These are phyloP conservation scores for Xylariales sp. DNA, from an alignment of 2,329 filamentous ascomycete species.

Conservation along the genomic window DNA sequence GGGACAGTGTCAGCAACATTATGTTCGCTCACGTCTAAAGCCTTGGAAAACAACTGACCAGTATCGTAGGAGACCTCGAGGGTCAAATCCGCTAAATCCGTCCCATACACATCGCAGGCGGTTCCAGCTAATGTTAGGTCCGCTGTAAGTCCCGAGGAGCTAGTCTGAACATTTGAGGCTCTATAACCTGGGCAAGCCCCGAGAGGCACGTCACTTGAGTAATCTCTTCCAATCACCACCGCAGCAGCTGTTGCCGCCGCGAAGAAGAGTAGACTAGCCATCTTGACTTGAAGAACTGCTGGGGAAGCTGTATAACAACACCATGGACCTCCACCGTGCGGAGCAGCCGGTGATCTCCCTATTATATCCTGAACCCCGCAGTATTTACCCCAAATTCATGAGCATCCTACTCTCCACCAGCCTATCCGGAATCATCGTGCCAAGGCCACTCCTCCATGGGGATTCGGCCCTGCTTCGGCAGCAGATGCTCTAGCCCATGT, in stretches of 20 bases:
- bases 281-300: too few species aligned
- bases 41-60: constrained; percentile 21
- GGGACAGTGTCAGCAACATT: not conserved
- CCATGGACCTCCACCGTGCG: too few species aligned
- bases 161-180: constrained; percentile 51
- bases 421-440: constrained; percentile 6
- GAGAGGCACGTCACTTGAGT: constrained; percentile 22
- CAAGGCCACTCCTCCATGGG: constrained; percentile 3
- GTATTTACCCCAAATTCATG: constrained; percentile 1
- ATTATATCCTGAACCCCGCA: too few species aligned
- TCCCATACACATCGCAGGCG: constrained; percentile 66
- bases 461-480: constrained; percentile 8
- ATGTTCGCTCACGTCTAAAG: not conserved
- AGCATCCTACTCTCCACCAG: constrained; percentile 1
- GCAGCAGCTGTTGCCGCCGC: constrained; percentile 22
- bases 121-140: constrained; percentile 58
- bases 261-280: constrained; percentile 24
- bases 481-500: too few species aligned
- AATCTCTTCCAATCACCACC: constrained; percentile 18
- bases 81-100: constrained; percentile 57
- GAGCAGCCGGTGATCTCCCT: not conserved
- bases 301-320: too few species aligned
- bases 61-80: constrained; percentile 63
- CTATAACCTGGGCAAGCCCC: constrained; percentile 56
- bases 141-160: constrained; percentile 51